These are phyloP conservation scores for Spergularia marina DNA, from an alignment of 148 eudicot genomes.

Conservation along the genomic window DNA sequence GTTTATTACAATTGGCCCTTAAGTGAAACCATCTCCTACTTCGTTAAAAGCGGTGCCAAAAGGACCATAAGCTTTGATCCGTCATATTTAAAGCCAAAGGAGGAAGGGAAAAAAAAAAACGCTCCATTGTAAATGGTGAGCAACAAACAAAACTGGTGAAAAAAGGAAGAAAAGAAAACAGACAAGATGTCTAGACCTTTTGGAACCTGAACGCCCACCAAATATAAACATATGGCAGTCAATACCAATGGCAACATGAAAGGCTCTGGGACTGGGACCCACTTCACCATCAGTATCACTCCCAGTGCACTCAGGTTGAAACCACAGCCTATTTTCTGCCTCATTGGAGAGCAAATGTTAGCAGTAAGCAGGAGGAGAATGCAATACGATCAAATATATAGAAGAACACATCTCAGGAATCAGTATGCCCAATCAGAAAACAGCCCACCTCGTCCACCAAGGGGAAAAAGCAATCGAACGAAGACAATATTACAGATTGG, in stretches of 20 bases:
- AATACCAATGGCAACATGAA: constrained; percentile 83
- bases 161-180: not conserved
- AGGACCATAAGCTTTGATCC: not conserved
- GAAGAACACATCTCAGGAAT: not conserved
- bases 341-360: constrained; percentile 19
- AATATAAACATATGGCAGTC: constrained; percentile 98
- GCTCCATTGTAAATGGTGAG: too few species aligned
- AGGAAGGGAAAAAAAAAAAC: not conserved
- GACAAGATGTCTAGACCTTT: constrained; percentile 43
- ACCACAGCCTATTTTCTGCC: constrained; percentile 87
- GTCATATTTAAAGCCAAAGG: not conserved
- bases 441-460: too few species aligned
- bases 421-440: too few species aligned
- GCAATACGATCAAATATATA: not conserved
- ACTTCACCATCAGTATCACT: constrained; percentile 71
- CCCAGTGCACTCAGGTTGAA: constrained; percentile 91
- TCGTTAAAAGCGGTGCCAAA: not conserved
- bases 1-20: not conserved
- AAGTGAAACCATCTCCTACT: not conserved
- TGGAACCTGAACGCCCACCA: constrained; percentile 84
- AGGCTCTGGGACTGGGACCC: constrained; percentile 94
- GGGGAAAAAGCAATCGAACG: too few species aligned
- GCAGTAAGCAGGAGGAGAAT: constrained; percentile 1
- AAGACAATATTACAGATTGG: too few species aligned
- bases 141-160: not conserved